phyloP scores from a whole-genome alignment of 768 basidiomycete genomes.

The button mushroom (Agaricus bisporus) region DNA sequence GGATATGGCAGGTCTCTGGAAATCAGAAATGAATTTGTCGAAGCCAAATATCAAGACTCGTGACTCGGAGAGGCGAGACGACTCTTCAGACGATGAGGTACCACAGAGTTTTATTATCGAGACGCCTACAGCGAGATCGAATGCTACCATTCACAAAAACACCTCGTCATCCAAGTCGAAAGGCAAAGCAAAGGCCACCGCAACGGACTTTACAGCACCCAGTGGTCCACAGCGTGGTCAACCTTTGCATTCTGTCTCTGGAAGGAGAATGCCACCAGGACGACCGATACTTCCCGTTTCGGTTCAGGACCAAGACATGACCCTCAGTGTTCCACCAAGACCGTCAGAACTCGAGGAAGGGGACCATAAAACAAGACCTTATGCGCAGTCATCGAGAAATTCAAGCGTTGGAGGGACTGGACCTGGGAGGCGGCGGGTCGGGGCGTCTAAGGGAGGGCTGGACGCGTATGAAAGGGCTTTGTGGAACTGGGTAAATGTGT shows the following conservation, averaged over 20 bases:
- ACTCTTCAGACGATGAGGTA: conserved; percentile 77
- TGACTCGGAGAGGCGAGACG: conserved; percentile 52
- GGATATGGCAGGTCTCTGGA: conserved; percentile 55
- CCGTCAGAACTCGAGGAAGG: conserved; percentile 58
- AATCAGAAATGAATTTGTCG: conserved; percentile 50
- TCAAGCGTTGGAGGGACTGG: conserved; percentile 20
- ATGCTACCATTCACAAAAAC: conserved; percentile 27
- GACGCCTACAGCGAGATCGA: conserved; percentile 23
- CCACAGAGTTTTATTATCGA: conserved; percentile 86
- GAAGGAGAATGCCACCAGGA: conserved; percentile 24
- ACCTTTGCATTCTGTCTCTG: conserved; percentile 42
- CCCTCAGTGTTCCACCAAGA: conserved; percentile 45
- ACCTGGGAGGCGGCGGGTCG: conserved; percentile 28
- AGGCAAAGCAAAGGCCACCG: conserved; percentile 8
- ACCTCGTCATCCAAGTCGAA: conserved; percentile 21
- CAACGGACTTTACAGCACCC: conserved; percentile 17
- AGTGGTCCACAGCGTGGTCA: conserved; percentile 29
- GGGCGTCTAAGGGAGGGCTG: conserved; percentile 54
- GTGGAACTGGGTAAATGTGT: conserved; percentile 99
- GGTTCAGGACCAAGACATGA: conserved; percentile 11
- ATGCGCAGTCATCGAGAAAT: conserved; percentile 8
- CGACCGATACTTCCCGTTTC: conserved; percentile 15
- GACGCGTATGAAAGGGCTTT: conserved; percentile 87
- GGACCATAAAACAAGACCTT: conserved; percentile 17
- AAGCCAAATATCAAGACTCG: conserved; percentile 70